Conservation (phyloP, 441 rosid genomes). For the Lagerstroemia fauriei region DNA sequence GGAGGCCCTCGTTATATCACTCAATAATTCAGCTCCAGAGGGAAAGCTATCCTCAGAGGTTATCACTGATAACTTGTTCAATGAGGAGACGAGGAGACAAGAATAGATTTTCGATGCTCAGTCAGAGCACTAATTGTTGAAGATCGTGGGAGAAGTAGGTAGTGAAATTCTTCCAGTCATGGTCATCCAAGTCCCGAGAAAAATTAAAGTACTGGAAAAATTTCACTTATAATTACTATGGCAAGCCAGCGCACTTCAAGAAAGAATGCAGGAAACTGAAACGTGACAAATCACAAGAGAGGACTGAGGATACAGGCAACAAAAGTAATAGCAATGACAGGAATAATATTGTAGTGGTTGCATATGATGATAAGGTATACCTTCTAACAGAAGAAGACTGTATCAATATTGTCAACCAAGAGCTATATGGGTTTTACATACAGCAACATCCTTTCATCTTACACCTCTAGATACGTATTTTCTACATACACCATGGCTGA, state of each 20-base stretch:
- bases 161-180: neutral
- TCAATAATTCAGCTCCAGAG: neutral
- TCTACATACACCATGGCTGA: neutral
- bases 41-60: neutral
- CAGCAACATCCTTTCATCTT: neutral
- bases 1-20: neutral
- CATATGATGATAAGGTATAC: neutral
- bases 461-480: neutral
- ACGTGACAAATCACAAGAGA: neutral
- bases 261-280: neutral
- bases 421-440: neutral
- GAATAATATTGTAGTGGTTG: neutral
- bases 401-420: neutral
- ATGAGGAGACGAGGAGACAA: neutral
- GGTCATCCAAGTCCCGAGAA: neutral
- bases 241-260: no score
- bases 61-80: neutral
- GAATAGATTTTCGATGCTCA: neutral
- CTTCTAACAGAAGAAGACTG: neutral
- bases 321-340: neutral
- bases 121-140: neutral
- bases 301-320: neutral
- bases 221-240: neutral
- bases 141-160: neutral
- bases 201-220: neutral